phyloP scores from a whole-genome alignment of 108 stramenopile genomes.

The Discostella pseudostelligera region DNA sequence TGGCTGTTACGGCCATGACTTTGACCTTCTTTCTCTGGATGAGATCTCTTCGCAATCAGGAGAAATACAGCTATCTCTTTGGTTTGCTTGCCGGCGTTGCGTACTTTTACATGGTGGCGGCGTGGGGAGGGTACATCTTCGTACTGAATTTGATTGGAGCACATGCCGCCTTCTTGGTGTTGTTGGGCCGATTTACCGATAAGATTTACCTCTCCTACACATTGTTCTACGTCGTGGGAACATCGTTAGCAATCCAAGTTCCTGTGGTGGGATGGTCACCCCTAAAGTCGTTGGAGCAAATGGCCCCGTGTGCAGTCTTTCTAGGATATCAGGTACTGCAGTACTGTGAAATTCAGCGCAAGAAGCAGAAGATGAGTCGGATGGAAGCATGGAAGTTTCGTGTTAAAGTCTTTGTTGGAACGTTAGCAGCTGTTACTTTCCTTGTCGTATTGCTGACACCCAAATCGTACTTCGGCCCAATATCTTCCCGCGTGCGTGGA shows the following conservation, averaged over 20 bases:
- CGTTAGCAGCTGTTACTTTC: conserved; percentile 10
- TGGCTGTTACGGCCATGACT: conserved; percentile 92
- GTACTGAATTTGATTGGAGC: conserved; percentile 96
- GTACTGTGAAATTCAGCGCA: conserved; percentile 51
- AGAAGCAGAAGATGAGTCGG: conserved; percentile 41
- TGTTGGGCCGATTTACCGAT: conserved; percentile 76
- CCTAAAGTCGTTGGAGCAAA: conserved; percentile 80
- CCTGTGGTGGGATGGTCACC: conserved; percentile 89
- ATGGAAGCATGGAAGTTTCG: conserved; percentile 56
- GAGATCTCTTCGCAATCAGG: conserved; percentile 42
- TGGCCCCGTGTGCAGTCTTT: conserved; percentile 79
- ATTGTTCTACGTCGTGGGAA: conserved; percentile 90
- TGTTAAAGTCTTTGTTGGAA: conserved; percentile 54
- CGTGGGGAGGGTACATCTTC: conserved; percentile 99
- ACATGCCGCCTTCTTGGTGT: conserved; percentile 77
- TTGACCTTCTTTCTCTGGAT: conserved; percentile 92
- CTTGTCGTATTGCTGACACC: conserved; percentile 55
- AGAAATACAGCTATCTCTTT: conserved; percentile 45
- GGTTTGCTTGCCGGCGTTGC: conserved; percentile 74
- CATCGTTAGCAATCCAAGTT: conserved; percentile 86
- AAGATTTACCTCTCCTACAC: conserved; percentile 88
- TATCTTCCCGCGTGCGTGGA: conserved; percentile 82
- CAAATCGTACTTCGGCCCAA: conserved; percentile 93
- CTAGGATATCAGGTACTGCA: conserved; percentile 71
- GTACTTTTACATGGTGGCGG: conserved; percentile 94